These are phyloP conservation scores for Fremontodendron californicum DNA, from an alignment of 345 rosid species.

Conservation along the genomic window DNA sequence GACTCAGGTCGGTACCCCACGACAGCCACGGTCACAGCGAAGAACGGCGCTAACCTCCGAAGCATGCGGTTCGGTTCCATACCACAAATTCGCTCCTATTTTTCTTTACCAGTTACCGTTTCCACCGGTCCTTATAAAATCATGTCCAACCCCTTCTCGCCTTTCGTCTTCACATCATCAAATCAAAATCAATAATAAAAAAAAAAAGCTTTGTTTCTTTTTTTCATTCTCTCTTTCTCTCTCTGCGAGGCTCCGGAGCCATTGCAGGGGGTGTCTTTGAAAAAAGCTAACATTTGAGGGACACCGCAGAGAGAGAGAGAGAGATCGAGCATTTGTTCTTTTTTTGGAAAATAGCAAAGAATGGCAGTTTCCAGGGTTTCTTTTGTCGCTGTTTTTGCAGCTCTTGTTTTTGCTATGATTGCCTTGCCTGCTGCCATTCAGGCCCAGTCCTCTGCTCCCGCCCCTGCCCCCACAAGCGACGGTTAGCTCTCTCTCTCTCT, in stretches of 20 bases:
- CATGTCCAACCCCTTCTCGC: neutral
- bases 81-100: conserved; percentile 14
- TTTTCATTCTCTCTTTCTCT: conserved; percentile 7
- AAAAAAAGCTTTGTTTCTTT: no score
- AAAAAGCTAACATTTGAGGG: neutral
- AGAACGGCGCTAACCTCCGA: conserved; percentile 12
- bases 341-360: neutral
- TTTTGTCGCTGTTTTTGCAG: conserved; percentile 31
- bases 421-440: conserved; percentile 44
- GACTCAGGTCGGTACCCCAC: no score
- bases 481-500: conserved; percentile 34
- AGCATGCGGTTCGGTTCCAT: conserved; percentile 18
- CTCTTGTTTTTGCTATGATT: conserved; percentile 36
- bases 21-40: no score
- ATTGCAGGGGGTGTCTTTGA: neutral
- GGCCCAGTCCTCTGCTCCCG: conserved; percentile 64
- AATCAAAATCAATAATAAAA: no score
- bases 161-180: neutral
- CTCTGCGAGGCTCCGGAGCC: conserved; percentile 25
- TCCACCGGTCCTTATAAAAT: conserved; percentile 14
- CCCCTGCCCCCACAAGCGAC: conserved; percentile 81
- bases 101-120: conserved; percentile 3
- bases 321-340: conserved; percentile 17
- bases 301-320: conserved; percentile 34
- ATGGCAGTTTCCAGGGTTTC: conserved; percentile 58